Evolutionary conservation across 2,329 filamentous ascomycete genomes (phyloP).

Genomic region (Colletotrichum gloeosporioides): DNA sequence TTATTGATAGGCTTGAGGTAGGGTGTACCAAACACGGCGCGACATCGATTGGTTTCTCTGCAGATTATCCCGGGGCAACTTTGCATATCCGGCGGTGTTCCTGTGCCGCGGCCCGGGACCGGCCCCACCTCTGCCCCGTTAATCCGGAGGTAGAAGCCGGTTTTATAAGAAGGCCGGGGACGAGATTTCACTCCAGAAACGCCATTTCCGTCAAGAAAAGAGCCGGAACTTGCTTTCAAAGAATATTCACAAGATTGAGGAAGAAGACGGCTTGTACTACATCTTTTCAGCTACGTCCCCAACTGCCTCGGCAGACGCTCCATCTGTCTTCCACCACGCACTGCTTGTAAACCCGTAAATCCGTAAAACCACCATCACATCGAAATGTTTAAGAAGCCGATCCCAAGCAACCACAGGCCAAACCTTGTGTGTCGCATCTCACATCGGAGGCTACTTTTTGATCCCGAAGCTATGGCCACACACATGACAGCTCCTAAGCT

Average conservation of each 20-base stretch:
- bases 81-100: not conserved
- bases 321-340: not conserved
- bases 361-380: not conserved
- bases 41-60: rapidly evolving
- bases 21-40: not conserved
- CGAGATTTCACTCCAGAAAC: no score
- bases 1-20: not conserved
- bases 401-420: not conserved
- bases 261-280: rapidly evolving
- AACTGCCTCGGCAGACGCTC: not conserved
- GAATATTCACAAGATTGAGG: not conserved
- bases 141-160: not conserved
- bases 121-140: not conserved
- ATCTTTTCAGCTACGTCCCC: rapidly evolving
- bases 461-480: not conserved
- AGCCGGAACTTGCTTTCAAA: no score
- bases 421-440: not conserved
- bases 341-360: not conserved
- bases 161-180: not conserved
- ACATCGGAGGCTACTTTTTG: slow-evolving; percentile 5
- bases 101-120: not conserved
- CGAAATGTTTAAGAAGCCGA: not conserved
- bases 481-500: not conserved
- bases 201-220: no score
- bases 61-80: not conserved